Percentiles rank a stretch among this genome's conserved stretches.
Conservation (phyloP, 805 yeast genomes). For the Jamesozyma jinghongensis region DNA sequence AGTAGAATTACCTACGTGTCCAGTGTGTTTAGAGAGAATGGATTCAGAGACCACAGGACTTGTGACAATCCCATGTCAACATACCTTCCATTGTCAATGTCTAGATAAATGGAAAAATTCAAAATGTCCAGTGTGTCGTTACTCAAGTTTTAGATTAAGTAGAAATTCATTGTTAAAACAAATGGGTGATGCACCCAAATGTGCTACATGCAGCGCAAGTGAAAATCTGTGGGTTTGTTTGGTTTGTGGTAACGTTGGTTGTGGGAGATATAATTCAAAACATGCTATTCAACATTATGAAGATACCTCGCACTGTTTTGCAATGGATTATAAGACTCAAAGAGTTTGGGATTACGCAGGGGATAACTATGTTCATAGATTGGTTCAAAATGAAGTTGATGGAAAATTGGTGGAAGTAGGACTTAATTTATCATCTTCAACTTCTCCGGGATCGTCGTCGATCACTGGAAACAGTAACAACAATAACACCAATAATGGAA, state of each 20-base stretch:
- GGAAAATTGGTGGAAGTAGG: slow-evolving; percentile 77
- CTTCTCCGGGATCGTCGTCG: background rate
- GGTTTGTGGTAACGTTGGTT: slow-evolving; percentile 86
- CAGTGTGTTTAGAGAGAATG: slow-evolving; percentile 84
- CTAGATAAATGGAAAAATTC: slow-evolving; percentile 84
- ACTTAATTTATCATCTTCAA: background rate
- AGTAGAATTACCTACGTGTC: slow-evolving; percentile 80
- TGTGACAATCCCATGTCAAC: slow-evolving; percentile 84
- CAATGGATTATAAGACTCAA: slow-evolving; percentile 78
- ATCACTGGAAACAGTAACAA: background rate
- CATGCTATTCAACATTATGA: slow-evolving; percentile 82
- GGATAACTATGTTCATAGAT: slow-evolving; percentile 80
- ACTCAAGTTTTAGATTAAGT: slow-evolving; percentile 40
- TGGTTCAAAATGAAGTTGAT: slow-evolving; percentile 75
- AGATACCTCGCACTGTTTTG: slow-evolving; percentile 73
- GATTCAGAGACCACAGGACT: slow-evolving; percentile 74
- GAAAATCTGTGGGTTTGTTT: slow-evolving; percentile 81
- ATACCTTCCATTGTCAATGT: slow-evolving; percentile 86
- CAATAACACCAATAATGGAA: slow-evolving; percentile 2
- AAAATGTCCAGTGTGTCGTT: slow-evolving; percentile 84
- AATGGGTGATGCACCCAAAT: slow-evolving; percentile 28
- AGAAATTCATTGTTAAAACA: slow-evolving; percentile 22
- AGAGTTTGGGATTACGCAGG: slow-evolving; percentile 94
- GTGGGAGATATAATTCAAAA: slow-evolving; percentile 77
- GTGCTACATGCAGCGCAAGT: slow-evolving; percentile 49